Percentiles rank a stretch among this genome's conserved stretches.
phyloP scores from a whole-genome alignment of 1,284 basidiomycete species.

The Anthracocystis walkeri region DNA sequence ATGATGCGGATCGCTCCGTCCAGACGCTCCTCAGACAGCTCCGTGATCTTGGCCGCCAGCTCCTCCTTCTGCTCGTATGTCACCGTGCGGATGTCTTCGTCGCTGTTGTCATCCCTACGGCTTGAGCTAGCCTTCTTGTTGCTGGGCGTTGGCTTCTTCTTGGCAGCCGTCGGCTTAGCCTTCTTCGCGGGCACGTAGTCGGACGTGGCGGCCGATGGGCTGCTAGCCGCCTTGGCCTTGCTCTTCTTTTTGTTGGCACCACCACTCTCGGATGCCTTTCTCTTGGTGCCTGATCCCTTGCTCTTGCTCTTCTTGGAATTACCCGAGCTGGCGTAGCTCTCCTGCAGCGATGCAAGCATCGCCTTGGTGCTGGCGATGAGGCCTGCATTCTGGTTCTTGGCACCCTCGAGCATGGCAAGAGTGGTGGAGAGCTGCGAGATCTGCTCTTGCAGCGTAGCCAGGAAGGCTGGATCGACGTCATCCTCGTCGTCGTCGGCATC shows the following conservation, averaged over 20 bases:
- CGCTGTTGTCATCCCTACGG: constrained; percentile 45
- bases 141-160: constrained; percentile 50
- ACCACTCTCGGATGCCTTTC: constrained; percentile 49
- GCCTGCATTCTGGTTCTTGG: constrained; percentile 60
- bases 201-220: constrained; percentile 30
- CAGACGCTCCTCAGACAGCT: constrained; percentile 67
- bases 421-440: constrained; percentile 60
- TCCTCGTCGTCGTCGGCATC: constrained; percentile 61
- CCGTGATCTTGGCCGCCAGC: constrained; percentile 68
- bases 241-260: constrained; percentile 47
- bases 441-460: constrained; percentile 57
- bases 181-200: constrained; percentile 54
- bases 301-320: constrained; percentile 59
- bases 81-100: constrained; percentile 65
- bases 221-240: constrained; percentile 44
- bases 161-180: constrained; percentile 51
- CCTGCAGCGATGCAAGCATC: constrained; percentile 57
- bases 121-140: constrained; percentile 52
- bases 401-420: constrained; percentile 58
- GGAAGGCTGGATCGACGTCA: constrained; percentile 52
- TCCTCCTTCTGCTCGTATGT: constrained; percentile 69
- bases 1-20: constrained; percentile 69
- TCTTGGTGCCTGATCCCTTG: constrained; percentile 47
- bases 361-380: constrained; percentile 61
- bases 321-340: constrained; percentile 49